Conservation (phyloP, 495 filamentous ascomycete species). For the Apodospora peruviana region DNA sequence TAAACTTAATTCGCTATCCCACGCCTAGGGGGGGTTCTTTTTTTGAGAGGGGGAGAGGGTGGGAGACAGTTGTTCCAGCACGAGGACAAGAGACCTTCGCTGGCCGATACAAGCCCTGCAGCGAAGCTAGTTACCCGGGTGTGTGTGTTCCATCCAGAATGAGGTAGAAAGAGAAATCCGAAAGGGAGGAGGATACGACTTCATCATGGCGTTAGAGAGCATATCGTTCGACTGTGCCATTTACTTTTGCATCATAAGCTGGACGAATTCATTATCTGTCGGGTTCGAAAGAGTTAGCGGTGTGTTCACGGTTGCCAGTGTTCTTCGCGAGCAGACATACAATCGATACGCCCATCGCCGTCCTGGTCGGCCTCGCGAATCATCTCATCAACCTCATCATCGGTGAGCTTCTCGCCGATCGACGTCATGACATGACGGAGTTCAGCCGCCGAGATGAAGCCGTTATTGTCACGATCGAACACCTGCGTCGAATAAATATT, state of each 20-base stretch:
- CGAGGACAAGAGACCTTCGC: slow-evolving; percentile 9
- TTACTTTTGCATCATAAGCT: slow-evolving; percentile 99
- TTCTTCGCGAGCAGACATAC: slow-evolving; percentile 47
- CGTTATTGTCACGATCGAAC: slow-evolving; percentile 99
- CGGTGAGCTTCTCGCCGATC: slow-evolving; percentile 98
- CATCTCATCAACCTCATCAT: slow-evolving; percentile 99
- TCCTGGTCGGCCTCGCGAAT: slow-evolving; percentile 99
- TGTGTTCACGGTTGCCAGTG: no score
- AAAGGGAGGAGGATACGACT: slow-evolving; percentile 11
- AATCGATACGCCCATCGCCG: slow-evolving; percentile 93
- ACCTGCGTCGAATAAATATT: no score
- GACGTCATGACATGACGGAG: slow-evolving; percentile 99
- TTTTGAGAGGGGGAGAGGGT: no score
- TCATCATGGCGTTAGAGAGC: slow-evolving; percentile 6
- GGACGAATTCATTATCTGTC: slow-evolving; percentile 98
- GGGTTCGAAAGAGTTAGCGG: no score
- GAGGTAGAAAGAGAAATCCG: slow-evolving; percentile 17
- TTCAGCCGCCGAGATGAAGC: slow-evolving; percentile 97
- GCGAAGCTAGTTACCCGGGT: slow-evolving; percentile 11
- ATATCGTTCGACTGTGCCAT: slow-evolving; percentile 1
- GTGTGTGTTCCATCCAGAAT: slow-evolving; percentile 21
- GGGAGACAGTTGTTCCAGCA: slow-evolving; percentile 6
- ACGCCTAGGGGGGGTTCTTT: no score
- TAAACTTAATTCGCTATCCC: no score
- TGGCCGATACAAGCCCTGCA: slow-evolving; percentile 12